phyloP scores from a whole-genome alignment of 2,329 filamentous ascomycete species.

The Phyllosticta ampelicida region DNA sequence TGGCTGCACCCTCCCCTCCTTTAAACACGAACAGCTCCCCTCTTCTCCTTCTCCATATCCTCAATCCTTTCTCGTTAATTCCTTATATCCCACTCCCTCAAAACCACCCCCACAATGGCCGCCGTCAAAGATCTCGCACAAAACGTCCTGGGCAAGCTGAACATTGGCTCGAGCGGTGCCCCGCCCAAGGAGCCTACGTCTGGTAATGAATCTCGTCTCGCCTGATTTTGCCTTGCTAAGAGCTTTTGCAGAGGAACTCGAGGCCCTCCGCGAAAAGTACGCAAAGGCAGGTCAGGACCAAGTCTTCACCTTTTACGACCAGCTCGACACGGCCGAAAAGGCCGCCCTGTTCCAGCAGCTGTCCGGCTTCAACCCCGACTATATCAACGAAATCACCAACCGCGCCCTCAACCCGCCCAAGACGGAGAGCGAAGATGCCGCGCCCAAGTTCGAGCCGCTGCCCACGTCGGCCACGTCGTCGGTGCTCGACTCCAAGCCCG shows the following conservation, averaged over 20 bases:
- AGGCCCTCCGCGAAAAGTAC: slow-evolving; percentile 61
- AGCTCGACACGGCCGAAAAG: slow-evolving; percentile 63
- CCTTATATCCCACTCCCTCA: not conserved
- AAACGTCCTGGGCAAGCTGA: slow-evolving; percentile 4
- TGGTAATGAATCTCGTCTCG: not conserved
- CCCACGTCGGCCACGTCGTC: slow-evolving; percentile 79
- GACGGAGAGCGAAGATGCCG: slow-evolving; percentile 42
- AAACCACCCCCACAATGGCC: slow-evolving; percentile 1
- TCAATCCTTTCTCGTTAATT: not conserved
- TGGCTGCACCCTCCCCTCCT: slow-evolving; percentile 8
- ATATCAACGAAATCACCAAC: slow-evolving; percentile 80
- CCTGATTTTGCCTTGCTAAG: not conserved
- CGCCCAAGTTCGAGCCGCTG: slow-evolving; percentile 64
- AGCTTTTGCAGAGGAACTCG: slow-evolving; percentile 47
- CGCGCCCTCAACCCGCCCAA: slow-evolving; percentile 70
- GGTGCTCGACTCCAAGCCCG: slow-evolving; percentile 74
- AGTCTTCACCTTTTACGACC: slow-evolving; percentile 80
- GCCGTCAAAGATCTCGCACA: slow-evolving; percentile 6
- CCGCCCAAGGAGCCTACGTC: slow-evolving; percentile 41
- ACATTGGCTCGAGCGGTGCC: slow-evolving; percentile 25
- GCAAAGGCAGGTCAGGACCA: slow-evolving; percentile 65
- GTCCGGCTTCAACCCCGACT: slow-evolving; percentile 65
- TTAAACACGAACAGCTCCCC: slow-evolving; percentile 6
- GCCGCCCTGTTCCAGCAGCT: slow-evolving; percentile 72
- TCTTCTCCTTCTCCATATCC: slow-evolving; percentile 1